phyloP scores from a whole-genome alignment of 2,329 filamentous ascomycete genomes.

The Hypoxylon sp. region DNA sequence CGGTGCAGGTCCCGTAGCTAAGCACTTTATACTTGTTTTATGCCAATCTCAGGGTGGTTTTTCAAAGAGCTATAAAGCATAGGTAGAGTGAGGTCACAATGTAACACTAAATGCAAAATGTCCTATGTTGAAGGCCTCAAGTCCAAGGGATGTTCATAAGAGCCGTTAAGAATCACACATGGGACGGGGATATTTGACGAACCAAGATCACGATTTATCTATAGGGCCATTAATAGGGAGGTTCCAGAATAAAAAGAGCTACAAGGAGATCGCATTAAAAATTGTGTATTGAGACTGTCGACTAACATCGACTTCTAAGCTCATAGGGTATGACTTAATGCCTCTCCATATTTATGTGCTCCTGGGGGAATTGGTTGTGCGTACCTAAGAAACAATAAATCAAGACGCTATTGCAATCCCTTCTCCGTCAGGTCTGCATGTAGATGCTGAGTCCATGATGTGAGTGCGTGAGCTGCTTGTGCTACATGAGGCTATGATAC shows the following conservation, averaged over 20 bases:
- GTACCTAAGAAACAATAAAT: no score
- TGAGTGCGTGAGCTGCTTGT: slow-evolving; percentile 2
- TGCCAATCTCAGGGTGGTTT: neutral
- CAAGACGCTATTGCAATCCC: no score
- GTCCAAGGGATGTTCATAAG: neutral
- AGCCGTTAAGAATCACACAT: neutral
- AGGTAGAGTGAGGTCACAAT: neutral
- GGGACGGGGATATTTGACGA: neutral
- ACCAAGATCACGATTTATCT: neutral
- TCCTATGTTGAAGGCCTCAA: neutral
- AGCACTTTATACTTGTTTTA: neutral
- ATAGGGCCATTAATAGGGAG: neutral
- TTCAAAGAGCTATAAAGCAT: neutral
- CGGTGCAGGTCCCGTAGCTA: neutral
- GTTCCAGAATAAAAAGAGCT: neutral
- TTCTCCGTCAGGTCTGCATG: neutral
- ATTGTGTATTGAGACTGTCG: no score
- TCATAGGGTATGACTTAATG: no score
- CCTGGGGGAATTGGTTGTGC: no score
- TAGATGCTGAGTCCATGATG: slow-evolving; percentile 1
- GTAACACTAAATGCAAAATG: neutral
- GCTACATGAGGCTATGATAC: slow-evolving; percentile 9
- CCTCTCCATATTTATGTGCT: no score
- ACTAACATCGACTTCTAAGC: no score
- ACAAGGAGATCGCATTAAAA: no score